Base-by-base conservation (phyloP, 345 rosid species). In the Reutealis trisperma region DNA sequence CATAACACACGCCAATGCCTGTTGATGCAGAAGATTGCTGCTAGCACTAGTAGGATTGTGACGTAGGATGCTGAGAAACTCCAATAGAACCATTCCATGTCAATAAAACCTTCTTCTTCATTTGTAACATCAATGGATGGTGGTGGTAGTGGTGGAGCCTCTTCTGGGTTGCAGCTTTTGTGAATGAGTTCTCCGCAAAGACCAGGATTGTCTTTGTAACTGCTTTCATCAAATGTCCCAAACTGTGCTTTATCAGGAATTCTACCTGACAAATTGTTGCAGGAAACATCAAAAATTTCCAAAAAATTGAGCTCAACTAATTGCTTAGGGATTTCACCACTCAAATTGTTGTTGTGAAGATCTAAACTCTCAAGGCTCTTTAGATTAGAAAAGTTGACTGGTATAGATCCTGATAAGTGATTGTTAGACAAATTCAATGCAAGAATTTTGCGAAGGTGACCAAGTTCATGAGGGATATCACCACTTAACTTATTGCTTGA, bases 21-120 rank as follows among this genome's bases (percentile, higher is more conserved):
- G n/a, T 68, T 68, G 21, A 68, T 47, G 21, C 15, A 47, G 16
- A 68, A 30, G 18, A 22, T 47, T 25, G 57, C 57, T 6, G 27
- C 34, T 22, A 68, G 22, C 32, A 18, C 52, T 10, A 68, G 3
- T 47, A 68, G n/a, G 32, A 68, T 24, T 22, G 57, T 51, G 8
- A 47, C 57, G 22, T 68, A 68, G 11, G 71, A 22, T 21, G 51
- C 71, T 6, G 3, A 22, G 57, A 68, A 47, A 19, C 57, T 68
- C 71, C 71, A 68, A 47, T 47, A 68, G 57, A 68, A 68, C 71
- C 58, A 45, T 3, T 9, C 34, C 71, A 68, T 68, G 34, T 68
- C 58, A 45, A 68, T 68, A 68, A 21, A 19, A 45, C 71, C 71
- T 15, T 68, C 71, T n/a, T 68, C 71, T 8, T 45, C 71, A 22